A percentile compares a stretch with the other conserved stretches of the same genome.
These are phyloP conservation scores for Ceratobasidium sp. DNA, from an alignment of 1,284 basidiomycete genomes.

Conservation along the genomic window DNA sequence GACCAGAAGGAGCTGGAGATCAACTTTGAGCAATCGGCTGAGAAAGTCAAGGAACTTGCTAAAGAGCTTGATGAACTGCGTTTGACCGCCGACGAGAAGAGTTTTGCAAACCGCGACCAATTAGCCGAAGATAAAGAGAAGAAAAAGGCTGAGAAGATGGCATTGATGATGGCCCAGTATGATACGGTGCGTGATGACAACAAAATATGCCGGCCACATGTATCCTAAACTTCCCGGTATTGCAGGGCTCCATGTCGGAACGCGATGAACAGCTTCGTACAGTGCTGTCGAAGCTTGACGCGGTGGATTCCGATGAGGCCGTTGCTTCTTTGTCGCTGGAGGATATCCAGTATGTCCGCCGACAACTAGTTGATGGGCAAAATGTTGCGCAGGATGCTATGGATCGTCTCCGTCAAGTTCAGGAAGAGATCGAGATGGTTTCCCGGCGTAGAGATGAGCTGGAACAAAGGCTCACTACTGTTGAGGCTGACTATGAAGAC, in stretches of 20 bases:
- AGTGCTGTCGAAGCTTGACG: constrained; percentile 84
- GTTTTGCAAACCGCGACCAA: constrained; percentile 80
- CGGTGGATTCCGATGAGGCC: constrained; percentile 67
- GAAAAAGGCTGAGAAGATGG: constrained; percentile 99
- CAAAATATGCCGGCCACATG: background rate
- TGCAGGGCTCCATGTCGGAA: constrained; percentile 88
- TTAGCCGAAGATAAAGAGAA: constrained; percentile 96
- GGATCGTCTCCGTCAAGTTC: constrained; percentile 86
- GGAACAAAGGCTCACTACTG: constrained; percentile 79
- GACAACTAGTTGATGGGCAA: constrained; percentile 91
- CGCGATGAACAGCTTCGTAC: constrained; percentile 92
- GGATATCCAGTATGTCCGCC: constrained; percentile 81
- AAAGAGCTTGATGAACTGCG: constrained; percentile 91
- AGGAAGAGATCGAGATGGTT: constrained; percentile 93
- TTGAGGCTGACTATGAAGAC: constrained; percentile 97
- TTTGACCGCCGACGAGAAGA: constrained; percentile 82
- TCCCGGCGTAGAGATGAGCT: constrained; percentile 86
- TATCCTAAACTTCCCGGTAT: background rate
- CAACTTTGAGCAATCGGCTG: constrained; percentile 95
- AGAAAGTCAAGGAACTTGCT: constrained; percentile 91
- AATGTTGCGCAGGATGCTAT: constrained; percentile 86
- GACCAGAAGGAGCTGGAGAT: constrained; percentile 96
- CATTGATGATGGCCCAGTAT: constrained; percentile 99
- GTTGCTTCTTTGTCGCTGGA: constrained; percentile 73
- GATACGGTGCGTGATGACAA: constrained; percentile 69